Evolutionary conservation across 2,329 filamentous ascomycete species (phyloP), one percentile per base, ranked within the genome.

Genomic region (Verticillium zaregamsianum): DNA sequence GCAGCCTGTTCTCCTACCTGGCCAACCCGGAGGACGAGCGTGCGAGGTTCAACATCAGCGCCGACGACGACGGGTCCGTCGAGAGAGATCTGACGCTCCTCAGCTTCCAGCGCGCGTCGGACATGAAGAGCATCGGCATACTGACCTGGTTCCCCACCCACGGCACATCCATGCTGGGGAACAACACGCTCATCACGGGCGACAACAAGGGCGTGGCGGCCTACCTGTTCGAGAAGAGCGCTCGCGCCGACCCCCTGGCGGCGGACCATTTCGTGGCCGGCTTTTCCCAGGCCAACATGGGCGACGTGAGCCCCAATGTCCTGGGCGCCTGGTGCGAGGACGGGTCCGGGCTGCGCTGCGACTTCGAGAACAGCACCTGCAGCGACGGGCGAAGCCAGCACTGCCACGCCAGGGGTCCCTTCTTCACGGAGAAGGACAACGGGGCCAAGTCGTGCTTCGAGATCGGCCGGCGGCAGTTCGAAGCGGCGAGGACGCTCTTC

Each of bases 171-270:
- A 88, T 97, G 80, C 86, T 92, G 59, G 90, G 90, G 58, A 97
- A 97, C 77, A 96, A 96, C 76, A 96, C 92, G 0, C 81, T 96
- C 7, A 87, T 96, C 57, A 89, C 91, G 3, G 93, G 92, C 32
- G 93, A 97, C 73, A 97, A 97, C 80, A 97, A 97, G 77, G 93
- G 93, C 5, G 90, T 97, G 5, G 93, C 93, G 0, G 91, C 92
- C 3, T 86, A 89, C 68, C 80, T 96, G 6, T 90, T 97, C 65
- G 93, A 97, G 73, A 86, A 91, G 68, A 85, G 85, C 52, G 83
- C 90, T 61, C 75, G 77, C 49, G 78, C 77, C 5, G 79, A 83
- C 32, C 70, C 76, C 3, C 79, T 78, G 12, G 87, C 86, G 55
- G 81, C 85, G 0, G 79, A 85, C 1, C 83, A 82, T 12, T 96